Evolutionary conservation across 352 stramenopile species (phyloP).

Genomic region (Globisporangium spiculum): DNA sequence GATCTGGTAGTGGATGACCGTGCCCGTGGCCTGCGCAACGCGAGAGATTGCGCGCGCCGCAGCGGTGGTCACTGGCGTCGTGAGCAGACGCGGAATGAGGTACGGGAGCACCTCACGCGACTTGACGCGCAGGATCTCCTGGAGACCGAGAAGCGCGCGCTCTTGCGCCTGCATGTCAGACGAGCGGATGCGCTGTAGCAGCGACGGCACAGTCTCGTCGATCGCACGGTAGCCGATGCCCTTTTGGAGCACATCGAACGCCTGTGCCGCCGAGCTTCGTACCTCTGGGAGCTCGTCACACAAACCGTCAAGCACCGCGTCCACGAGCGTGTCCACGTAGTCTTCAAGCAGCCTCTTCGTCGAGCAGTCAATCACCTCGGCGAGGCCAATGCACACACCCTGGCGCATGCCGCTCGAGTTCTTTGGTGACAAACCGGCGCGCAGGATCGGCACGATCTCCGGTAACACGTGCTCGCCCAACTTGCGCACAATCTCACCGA

Average conservation of each 20-base stretch:
- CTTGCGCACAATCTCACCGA: conserved; percentile 99
- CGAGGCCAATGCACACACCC: conserved; percentile 97
- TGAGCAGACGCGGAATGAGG: conserved; percentile 95
- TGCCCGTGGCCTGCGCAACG: conserved; percentile 92
- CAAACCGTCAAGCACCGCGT: conserved; percentile 96
- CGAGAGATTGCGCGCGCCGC: conserved; percentile 90
- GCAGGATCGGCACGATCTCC: conserved; percentile 97
- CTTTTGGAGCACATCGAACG: conserved; percentile 97
- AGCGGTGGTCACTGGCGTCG: conserved; percentile 86
- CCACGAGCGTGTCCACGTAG: conserved; percentile 96
- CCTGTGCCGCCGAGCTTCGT: conserved; percentile 91
- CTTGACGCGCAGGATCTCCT: conserved; percentile 96
- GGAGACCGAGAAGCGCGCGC: conserved; percentile 95
- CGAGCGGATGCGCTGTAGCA: conserved; percentile 93
- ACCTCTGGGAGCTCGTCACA: conserved; percentile 92
- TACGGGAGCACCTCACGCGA: conserved; percentile 96
- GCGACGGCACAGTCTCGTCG: conserved; percentile 95
- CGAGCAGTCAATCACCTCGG: conserved; percentile 97
- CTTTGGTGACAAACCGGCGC: conserved; percentile 84
- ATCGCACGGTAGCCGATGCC: conserved; percentile 94
- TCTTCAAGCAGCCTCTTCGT: conserved; percentile 96
- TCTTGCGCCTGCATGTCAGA: conserved; percentile 59
- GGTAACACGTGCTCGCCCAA: conserved; percentile 98
- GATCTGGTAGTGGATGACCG: conserved; percentile 96
- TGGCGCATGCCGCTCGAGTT: conserved; percentile 77